Evolutionary conservation across 371 early-diverging fungal genomes (phyloP).

Genomic region (Zopfochytrium polystomum): DNA sequence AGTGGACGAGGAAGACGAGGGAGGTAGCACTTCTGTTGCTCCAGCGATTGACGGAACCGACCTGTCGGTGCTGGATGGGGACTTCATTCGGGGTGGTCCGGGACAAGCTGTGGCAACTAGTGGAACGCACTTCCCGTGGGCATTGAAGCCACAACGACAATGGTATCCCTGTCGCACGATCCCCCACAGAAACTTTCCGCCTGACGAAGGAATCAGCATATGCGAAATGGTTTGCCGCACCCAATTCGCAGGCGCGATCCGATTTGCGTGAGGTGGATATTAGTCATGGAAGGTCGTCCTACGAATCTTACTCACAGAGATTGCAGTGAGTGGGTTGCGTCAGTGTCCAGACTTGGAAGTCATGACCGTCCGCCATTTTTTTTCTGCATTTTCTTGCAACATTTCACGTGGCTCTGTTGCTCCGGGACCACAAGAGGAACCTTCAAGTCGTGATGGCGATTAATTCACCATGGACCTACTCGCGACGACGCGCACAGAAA

Average conservation of each 20-base stretch:
- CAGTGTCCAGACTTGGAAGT: neutral
- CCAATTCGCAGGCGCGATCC: too few species aligned
- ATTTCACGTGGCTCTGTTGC: too few species aligned
- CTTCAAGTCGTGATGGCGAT: too few species aligned
- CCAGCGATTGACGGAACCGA: neutral
- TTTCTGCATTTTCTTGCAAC: too few species aligned
- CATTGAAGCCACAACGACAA: conserved; percentile 44
- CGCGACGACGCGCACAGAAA: too few species aligned
- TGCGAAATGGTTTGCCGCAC: too few species aligned
- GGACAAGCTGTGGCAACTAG: conserved; percentile 28
- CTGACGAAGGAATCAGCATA: conserved; percentile 7
- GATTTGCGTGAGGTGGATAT: too few species aligned
- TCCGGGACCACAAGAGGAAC: too few species aligned
- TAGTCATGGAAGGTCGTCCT: neutral
- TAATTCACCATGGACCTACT: too few species aligned
- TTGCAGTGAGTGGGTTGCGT: neutral
- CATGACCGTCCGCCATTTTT: too few species aligned
- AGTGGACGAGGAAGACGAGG: neutral
- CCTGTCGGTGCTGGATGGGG: conserved; percentile 2
- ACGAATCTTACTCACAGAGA: conserved; percentile 1
- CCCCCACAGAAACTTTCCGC: conserved; percentile 51
- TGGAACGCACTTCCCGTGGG: conserved; percentile 35
- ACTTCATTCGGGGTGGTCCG: conserved; percentile 3
- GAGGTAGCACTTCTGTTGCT: conserved; percentile 2
- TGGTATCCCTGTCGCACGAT: conserved; percentile 46